These are phyloP conservation scores for Lipomyces spencermartinsiae DNA, from an alignment of 805 yeast genomes.

Conservation along the genomic window DNA sequence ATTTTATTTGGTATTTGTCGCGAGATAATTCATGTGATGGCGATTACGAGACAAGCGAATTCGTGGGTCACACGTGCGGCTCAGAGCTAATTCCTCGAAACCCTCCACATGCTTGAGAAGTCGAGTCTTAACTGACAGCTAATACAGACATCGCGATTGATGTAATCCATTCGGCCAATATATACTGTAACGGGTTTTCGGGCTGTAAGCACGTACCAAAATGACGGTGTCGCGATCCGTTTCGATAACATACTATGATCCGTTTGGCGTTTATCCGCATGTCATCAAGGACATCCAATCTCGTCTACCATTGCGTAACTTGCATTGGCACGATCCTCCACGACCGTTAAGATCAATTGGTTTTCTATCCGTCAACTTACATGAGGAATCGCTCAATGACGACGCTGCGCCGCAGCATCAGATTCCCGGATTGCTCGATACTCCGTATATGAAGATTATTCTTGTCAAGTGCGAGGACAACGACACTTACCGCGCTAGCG, in stretches of 20 bases:
- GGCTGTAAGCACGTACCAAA: neutral
- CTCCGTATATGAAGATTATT: constrained; percentile 69
- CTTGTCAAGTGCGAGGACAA: constrained; percentile 68
- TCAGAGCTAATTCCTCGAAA: neutral
- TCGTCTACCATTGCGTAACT: constrained; percentile 60
- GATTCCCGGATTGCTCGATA: constrained; percentile 50
- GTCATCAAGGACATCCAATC: constrained; percentile 43
- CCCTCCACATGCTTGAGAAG: too few relatives aligned
- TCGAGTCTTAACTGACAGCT: too few relatives aligned
- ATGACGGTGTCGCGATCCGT: constrained; percentile 23
- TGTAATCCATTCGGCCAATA: neutral
- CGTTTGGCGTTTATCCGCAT: constrained; percentile 62
- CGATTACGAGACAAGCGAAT: too few relatives aligned
- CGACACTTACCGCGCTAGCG: constrained; percentile 78
- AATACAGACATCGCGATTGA: neutral
- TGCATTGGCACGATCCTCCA: constrained; percentile 68
- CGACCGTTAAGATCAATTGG: constrained; percentile 71
- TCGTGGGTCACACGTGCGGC: neutral
- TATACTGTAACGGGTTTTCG: neutral
- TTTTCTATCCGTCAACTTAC: constrained; percentile 57
- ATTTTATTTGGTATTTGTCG: neutral
- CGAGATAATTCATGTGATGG: too few relatives aligned
- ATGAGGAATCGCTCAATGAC: constrained; percentile 61
- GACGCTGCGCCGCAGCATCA: constrained; percentile 46
- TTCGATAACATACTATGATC: constrained; percentile 72